Conservation (phyloP, 2,329 filamentous ascomycete species). For the Claviceps capensis region DNA sequence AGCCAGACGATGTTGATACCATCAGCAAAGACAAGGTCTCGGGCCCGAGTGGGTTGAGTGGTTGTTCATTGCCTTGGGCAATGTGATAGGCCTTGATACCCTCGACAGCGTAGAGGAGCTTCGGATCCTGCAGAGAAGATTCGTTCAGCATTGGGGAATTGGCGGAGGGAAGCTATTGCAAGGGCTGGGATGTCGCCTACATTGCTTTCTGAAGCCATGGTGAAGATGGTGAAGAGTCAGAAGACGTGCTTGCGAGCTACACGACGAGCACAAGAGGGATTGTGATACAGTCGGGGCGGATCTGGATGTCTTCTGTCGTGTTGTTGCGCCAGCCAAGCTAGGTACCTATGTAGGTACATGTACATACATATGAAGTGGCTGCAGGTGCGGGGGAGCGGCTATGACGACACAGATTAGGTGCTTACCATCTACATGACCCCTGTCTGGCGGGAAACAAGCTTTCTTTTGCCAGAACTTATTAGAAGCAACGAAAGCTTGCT, state of each 20-base stretch:
- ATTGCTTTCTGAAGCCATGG: conserved; percentile 20
- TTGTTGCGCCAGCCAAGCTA: too few relatives aligned
- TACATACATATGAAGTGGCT: neutral
- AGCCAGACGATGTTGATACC: conserved; percentile 79
- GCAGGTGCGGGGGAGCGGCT: neutral
- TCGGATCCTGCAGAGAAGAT: conserved; percentile 35
- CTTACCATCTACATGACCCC: too few relatives aligned
- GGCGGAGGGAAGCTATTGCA: neutral
- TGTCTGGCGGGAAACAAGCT: too few relatives aligned
- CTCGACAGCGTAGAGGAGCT: conserved; percentile 57
- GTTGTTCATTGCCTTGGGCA: conserved; percentile 70
- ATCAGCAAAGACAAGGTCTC: conserved; percentile 89
- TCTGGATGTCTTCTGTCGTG: too few relatives aligned
- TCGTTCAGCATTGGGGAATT: neutral
- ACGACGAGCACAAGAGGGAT: neutral
- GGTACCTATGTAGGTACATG: too few relatives aligned
- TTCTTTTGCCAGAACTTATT: too few relatives aligned
- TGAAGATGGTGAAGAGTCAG: neutral
- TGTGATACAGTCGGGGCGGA: too few relatives aligned
- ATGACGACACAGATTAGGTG: neutral
- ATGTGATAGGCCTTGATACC: conserved; percentile 89
- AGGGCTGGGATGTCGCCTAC: conserved; percentile 10
- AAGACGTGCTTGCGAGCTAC: neutral
- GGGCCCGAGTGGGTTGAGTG: conserved; percentile 70
- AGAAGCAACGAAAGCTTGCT: too few relatives aligned